Evolutionary conservation across 306 rosid genomes (phyloP).

Genomic region (Cotoneaster glaucophyllus): DNA sequence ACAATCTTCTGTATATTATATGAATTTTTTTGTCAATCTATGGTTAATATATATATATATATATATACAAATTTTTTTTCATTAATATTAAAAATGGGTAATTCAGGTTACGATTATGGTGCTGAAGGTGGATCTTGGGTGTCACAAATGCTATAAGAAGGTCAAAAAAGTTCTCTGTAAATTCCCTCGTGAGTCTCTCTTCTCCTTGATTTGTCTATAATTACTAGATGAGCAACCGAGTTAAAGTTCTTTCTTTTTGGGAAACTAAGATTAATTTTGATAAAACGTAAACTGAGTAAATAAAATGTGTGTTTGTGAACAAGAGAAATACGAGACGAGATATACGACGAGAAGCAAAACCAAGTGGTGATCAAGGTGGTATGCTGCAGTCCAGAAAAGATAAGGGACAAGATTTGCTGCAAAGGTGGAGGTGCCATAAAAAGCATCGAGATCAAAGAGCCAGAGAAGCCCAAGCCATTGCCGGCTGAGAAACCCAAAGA

Average conservation of each 20-base stretch:
- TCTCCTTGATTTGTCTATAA: not conserved
- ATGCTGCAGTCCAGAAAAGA: conserved; percentile 70
- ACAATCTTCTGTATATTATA: not conserved
- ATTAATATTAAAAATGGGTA: not conserved
- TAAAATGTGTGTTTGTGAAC: conserved; percentile 24
- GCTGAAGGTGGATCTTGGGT: conserved; percentile 70
- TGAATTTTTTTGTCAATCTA: not conserved
- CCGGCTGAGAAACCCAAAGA: not conserved
- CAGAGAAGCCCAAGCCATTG: conserved; percentile 22
- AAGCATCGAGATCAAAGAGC: conserved; percentile 54
- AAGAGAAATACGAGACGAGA: conserved; percentile 77
- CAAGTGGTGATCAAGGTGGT: conserved; percentile 56
- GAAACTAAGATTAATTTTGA: not conserved
- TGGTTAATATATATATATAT: too few relatives aligned
- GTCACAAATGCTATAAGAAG: conserved; percentile 63
- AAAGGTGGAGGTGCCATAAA: conserved; percentile 54
- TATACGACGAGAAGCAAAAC: conserved; percentile 48
- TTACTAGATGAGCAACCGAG: not conserved
- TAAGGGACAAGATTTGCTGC: conserved; percentile 46
- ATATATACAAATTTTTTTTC: not conserved
- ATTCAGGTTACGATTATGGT: conserved; percentile 44
- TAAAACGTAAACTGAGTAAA: conserved; percentile 22
- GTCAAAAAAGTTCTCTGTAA: conserved; percentile 66
- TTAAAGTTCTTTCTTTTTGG: not conserved
- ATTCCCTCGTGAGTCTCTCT: conserved; percentile 63